A percentile compares a stretch with the other conserved stretches of the same genome.
These are phyloP conservation scores for Fagus crenata DNA, from an alignment of 306 rosid genomes.

Conservation along the genomic window DNA sequence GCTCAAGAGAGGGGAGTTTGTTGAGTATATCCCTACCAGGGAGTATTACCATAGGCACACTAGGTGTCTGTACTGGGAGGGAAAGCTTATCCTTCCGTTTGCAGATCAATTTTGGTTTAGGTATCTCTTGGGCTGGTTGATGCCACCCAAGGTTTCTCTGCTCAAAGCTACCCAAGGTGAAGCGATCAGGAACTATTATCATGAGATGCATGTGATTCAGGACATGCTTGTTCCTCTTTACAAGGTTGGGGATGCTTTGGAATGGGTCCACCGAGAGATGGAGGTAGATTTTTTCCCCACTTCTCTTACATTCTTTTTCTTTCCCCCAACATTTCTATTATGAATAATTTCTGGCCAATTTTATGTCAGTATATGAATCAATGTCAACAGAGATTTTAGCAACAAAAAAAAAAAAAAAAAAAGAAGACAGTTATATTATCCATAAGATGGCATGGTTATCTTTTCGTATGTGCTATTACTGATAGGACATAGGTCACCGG, in stretches of 20 bases:
- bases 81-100: conserved; percentile 94
- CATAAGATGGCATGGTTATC: not conserved
- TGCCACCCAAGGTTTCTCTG: conserved; percentile 97
- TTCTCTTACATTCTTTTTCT: not conserved
- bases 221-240: conserved; percentile 92
- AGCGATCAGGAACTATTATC: conserved; percentile 93
- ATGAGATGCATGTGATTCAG: conserved; percentile 93
- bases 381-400: not conserved
- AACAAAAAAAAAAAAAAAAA: not conserved
- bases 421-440: not conserved
- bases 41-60: conserved; percentile 97
- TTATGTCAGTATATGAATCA: not conserved
- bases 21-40: conserved; percentile 90
- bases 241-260: conserved; percentile 92
- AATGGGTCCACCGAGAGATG: conserved; percentile 94
- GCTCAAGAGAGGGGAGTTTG: conserved; percentile 81
- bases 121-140: conserved; percentile 87
- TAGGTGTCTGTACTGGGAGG: conserved; percentile 95
- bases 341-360: not conserved
- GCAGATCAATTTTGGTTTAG: conserved; percentile 95
- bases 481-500: not conserved
- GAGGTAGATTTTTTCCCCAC: conserved; percentile 57
- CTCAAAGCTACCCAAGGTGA: conserved; percentile 99
- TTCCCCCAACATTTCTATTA: not conserved
- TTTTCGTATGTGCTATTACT: not conserved